Evolutionary conservation across 2,329 filamentous ascomycete genomes (phyloP).

Genomic region (Aspergillus udagawae): DNA sequence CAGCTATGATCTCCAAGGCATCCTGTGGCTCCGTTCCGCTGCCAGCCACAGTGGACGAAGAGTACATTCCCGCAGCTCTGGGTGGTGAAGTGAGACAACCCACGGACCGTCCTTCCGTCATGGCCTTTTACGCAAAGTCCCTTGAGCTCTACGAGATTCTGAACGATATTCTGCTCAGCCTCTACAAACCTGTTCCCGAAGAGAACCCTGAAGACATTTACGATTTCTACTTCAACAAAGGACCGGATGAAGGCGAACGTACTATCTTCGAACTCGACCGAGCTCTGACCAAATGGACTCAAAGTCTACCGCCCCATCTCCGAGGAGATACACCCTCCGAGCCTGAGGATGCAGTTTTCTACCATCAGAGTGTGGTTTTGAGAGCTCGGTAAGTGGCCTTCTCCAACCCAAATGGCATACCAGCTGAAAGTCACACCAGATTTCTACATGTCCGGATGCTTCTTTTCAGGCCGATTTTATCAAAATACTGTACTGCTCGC

Average conservation of each 20-base stretch:
- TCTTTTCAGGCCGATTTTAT: conserved; percentile 29
- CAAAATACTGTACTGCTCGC: conserved; percentile 27
- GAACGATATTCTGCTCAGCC: conserved; percentile 29
- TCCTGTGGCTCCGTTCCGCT: conserved; percentile 25
- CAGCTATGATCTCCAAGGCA: conserved; percentile 32
- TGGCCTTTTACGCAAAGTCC: conserved; percentile 30
- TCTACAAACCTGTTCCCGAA: conserved; percentile 25
- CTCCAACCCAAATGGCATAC: not conserved
- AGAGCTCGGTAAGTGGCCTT: conserved; percentile 23
- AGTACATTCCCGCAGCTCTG: conserved; percentile 19
- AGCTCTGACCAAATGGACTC: conserved; percentile 28
- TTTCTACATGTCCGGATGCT: conserved; percentile 33
- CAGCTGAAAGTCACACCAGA: conserved; percentile 8
- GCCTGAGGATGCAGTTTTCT: conserved; percentile 20
- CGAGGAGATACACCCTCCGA: conserved; percentile 4
- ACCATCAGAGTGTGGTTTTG: conserved; percentile 30
- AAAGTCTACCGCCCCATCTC: conserved; percentile 26
- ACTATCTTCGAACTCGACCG: conserved; percentile 34
- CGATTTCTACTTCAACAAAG: conserved; percentile 25
- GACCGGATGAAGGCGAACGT: conserved; percentile 19
- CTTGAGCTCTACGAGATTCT: conserved; percentile 35
- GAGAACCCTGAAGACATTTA: conserved; percentile 23
- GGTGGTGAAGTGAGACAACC: conserved; percentile 17
- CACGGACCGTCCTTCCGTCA: conserved; percentile 22
- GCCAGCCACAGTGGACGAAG: conserved; percentile 29